These are phyloP conservation scores for Aurantiochytrium sp. DNA, from an alignment of 108 stramenopile genomes.

Conservation along the genomic window DNA sequence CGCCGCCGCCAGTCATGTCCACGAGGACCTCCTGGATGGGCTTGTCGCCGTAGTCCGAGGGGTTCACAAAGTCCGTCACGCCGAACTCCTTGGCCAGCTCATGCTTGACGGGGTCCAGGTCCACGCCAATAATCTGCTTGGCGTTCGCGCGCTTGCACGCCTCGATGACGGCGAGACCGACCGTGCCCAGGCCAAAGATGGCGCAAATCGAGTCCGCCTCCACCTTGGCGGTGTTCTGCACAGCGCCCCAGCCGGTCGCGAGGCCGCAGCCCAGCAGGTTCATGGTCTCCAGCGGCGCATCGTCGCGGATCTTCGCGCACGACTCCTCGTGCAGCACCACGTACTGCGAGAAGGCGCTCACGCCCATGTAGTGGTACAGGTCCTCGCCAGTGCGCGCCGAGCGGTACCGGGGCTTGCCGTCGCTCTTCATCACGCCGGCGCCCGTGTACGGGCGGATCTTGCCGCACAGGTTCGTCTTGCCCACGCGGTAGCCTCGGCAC, in stretches of 20 bases:
- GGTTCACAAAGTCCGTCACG: conserved; percentile 90
- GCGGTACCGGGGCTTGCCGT: conserved; percentile 71
- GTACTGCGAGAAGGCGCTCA: conserved; percentile 87
- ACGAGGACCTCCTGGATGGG: conserved; percentile 76
- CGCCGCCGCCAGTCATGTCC: conserved; percentile 84
- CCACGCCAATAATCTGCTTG: conserved; percentile 81
- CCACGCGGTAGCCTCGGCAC: conserved; percentile 76
- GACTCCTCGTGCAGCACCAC: conserved; percentile 84
- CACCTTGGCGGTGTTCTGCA: conserved; percentile 88
- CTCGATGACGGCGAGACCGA: conserved; percentile 56
- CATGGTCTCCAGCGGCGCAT: conserved; percentile 76
- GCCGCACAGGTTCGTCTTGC: conserved; percentile 84
- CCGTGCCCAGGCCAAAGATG: conserved; percentile 85
- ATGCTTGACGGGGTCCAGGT: conserved; percentile 79
- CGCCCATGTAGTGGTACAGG: conserved; percentile 94
- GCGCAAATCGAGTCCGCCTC: conserved; percentile 76
- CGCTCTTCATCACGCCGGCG: conserved; percentile 76
- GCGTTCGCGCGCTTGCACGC: conserved; percentile 74
- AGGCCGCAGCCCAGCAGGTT: conserved; percentile 89
- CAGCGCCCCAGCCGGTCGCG: conserved; percentile 79
- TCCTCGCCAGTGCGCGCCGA: conserved; percentile 71
- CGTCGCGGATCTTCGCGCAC: conserved; percentile 77
- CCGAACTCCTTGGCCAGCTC: conserved; percentile 71
- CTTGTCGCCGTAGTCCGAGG: conserved; percentile 65
- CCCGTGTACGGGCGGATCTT: conserved; percentile 76